phyloP scores from a whole-genome alignment of 768 basidiomycete species.

The Lactarius indigo region DNA sequence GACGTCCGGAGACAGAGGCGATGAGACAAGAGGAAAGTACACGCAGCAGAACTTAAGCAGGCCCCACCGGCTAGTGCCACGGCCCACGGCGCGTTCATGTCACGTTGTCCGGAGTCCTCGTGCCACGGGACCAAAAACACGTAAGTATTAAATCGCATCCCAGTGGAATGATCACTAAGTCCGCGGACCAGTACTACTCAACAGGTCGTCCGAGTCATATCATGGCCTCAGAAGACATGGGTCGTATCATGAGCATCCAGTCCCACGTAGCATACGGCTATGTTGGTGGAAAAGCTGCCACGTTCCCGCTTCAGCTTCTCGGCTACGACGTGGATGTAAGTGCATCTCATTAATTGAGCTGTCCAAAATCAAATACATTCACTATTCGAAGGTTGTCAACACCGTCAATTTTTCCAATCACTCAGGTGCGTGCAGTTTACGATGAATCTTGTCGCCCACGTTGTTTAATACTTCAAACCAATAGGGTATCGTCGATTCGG shows the following conservation, averaged over 20 bases:
- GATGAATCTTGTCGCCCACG: neutral
- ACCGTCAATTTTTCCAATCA: conserved; percentile 97
- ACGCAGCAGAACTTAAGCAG: conserved; percentile 1
- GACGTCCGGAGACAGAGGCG: neutral
- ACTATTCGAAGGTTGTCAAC: conserved; percentile 62
- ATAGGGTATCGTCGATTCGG: conserved; percentile 80
- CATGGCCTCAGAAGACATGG: conserved; percentile 25
- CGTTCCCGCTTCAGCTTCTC: conserved; percentile 76
- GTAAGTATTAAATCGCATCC: neutral
- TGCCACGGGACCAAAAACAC: conserved; percentile 13
- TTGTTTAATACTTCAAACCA: neutral
- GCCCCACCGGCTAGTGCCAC: neutral
- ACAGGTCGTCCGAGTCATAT: neutral
- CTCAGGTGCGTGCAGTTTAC: conserved; percentile 50
- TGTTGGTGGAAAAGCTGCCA: conserved; percentile 81
- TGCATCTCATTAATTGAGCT: conserved; percentile 21
- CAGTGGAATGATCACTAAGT: no score
- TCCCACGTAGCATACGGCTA: conserved; percentile 94
- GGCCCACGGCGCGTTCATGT: conserved; percentile 12
- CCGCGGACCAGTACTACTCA: neutral
- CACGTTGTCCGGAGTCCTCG: conserved; percentile 4
- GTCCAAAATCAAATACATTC: neutral
- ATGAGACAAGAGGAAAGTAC: conserved; percentile 5
- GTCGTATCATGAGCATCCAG: conserved; percentile 83
- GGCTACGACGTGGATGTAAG: conserved; percentile 95